Evolutionary conservation across 2,329 filamentous ascomycete genomes (phyloP), one percentile per base, ranked within the genome.

Genomic region (Biscogniauxia marginata): DNA sequence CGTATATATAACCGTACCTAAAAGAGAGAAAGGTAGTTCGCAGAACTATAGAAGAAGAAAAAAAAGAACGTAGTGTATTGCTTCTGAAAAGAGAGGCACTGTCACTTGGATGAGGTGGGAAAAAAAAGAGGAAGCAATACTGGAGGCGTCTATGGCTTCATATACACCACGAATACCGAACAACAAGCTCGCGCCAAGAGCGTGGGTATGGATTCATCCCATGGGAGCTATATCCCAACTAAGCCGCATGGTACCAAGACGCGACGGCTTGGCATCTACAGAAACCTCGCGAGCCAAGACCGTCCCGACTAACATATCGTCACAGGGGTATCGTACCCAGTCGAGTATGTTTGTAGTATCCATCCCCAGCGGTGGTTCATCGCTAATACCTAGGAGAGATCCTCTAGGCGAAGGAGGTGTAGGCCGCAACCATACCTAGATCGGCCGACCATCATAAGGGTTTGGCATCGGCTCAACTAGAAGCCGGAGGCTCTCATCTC

Each of bases 11-110:
- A n/a, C n/a, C n/a, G n/a, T n/a, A n/a, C n/a, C n/a, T 55, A 50
- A 59, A 48, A 47, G 52, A 61, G 34, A 50, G 34, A 48, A 43
- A 65, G 45, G 55, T 62, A 68, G 69, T 71, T 70, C 67, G 55
- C 68, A 70, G 69, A 70, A 70, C 69, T 69, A 51, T 47, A 54
- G 3, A 49, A 49, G 46, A 49, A 39, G 30, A 39, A n/a, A 55
- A 59, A 57, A 70, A 67, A 67, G 67, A 70, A 69, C 51, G 64
- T 63, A 65, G 55, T 59, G 49, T 34, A 50, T 56, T 45, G 50
- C 52, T 50, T 49, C 45, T 58, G 24, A 51, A 67, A 64, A 64
- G 65, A 66, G 55, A 64, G 53, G 46, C 65, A 64, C 61, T 65
- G 59, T 64, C 55, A 64, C 30, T 61, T 62, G 65, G 63, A 67